These are phyloP conservation scores for Steccherinum ochraceum DNA, from an alignment of 768 basidiomycete genomes.

Conservation along the genomic window DNA sequence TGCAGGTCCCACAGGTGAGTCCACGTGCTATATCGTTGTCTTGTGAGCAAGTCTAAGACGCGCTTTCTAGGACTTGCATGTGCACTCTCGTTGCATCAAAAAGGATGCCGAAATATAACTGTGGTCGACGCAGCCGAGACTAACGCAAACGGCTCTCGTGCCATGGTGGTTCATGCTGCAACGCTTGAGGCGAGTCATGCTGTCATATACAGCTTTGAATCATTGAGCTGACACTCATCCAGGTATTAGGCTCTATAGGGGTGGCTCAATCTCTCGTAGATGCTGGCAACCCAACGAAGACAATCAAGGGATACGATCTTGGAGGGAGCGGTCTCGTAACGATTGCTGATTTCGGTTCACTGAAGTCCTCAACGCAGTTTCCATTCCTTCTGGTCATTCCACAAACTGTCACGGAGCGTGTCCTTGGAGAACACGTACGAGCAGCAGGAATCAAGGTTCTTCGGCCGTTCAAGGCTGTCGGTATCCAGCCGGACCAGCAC, in stretches of 20 bases:
- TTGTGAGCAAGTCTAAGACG: no score
- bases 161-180: slow-evolving; percentile 42
- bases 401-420: slow-evolving; percentile 37
- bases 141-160: slow-evolving; percentile 36
- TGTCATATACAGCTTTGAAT: background rate
- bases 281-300: slow-evolving; percentile 28
- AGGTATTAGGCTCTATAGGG: slow-evolving; percentile 43
- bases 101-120: slow-evolving; percentile 34
- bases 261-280: slow-evolving; percentile 33
- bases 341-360: slow-evolving; percentile 24
- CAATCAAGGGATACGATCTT: slow-evolving; percentile 24
- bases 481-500: slow-evolving; percentile 24
- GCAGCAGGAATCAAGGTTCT: slow-evolving; percentile 26
- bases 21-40: no score
- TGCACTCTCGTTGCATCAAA: slow-evolving; percentile 38
- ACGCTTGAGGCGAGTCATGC: slow-evolving; percentile 44
- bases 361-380: slow-evolving; percentile 35
- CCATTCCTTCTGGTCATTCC: slow-evolving; percentile 37
- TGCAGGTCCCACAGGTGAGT: slow-evolving; percentile 26
- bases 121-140: slow-evolving; percentile 33
- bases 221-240: slow-evolving; percentile 9
- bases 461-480: slow-evolving; percentile 34
- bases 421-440: slow-evolving; percentile 30
- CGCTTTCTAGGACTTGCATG: slow-evolving; percentile 40
- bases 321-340: slow-evolving; percentile 25